A percentile compares a stretch with the other conserved stretches of the same genome.
phyloP scores from a whole-genome alignment of 2,329 filamentous ascomycete genomes.

The Colletotrichum agaves region DNA sequence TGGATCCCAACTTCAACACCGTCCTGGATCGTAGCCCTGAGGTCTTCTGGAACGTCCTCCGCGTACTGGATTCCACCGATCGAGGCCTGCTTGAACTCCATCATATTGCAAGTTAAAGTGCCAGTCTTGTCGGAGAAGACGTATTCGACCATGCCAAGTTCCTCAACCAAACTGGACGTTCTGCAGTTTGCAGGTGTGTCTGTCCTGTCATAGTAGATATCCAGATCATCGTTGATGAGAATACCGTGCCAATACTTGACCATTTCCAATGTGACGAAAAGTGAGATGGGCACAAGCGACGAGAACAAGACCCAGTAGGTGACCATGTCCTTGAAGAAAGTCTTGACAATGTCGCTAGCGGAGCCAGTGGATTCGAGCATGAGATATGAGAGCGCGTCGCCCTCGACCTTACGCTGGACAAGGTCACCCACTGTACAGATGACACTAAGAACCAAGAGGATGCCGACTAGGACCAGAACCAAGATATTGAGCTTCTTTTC shows the following conservation, averaged over 20 bases:
- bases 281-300: conserved; percentile 93
- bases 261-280: conserved; percentile 96
- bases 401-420: conserved; percentile 75
- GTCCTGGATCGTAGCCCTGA: conserved; percentile 81
- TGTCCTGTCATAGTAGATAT: conserved; percentile 96
- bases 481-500: conserved; percentile 94
- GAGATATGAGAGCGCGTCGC: conserved; percentile 77
- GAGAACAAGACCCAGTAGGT: conserved; percentile 99
- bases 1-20: conserved; percentile 82
- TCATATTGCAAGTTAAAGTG: conserved; percentile 96
- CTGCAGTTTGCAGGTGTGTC: conserved; percentile 96
- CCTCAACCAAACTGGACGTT: conserved; percentile 95
- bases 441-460: conserved; percentile 85
- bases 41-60: conserved; percentile 91
- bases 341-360: conserved; percentile 67
- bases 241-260: conserved; percentile 99
- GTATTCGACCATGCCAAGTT: conserved; percentile 97
- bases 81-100: conserved; percentile 97
- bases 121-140: conserved; percentile 99
- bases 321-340: conserved; percentile 93
- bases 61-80: conserved; percentile 96
- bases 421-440: conserved; percentile 93
- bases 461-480: conserved; percentile 87
- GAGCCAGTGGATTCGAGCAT: conserved; percentile 70
- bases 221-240: conserved; percentile 95